Evolutionary conservation across 805 yeast genomes (phyloP).

Genomic region (Soucietia sequanensis): DNA sequence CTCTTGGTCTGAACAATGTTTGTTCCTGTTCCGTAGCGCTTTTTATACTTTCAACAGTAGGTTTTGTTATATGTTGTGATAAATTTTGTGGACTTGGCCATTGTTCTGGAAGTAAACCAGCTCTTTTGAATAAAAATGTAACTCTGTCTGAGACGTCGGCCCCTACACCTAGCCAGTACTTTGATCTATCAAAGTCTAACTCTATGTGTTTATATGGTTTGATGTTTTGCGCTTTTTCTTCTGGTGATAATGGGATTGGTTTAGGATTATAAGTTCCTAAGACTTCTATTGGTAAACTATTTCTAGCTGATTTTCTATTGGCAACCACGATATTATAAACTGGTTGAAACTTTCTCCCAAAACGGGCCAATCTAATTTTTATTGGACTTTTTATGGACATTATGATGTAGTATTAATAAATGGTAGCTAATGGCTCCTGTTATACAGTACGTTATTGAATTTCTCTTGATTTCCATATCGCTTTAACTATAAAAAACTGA

Average conservation of each 20-base stretch:
- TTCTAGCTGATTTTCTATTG: conserved; percentile 72
- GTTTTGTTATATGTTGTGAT: conserved; percentile 30
- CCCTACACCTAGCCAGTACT: conserved; percentile 97
- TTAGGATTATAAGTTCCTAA: conserved; percentile 90
- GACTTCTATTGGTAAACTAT: conserved; percentile 89
- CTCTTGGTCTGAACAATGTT: conserved; percentile 33
- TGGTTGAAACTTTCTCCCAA: conserved; percentile 87
- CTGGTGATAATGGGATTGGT: conserved; percentile 65
- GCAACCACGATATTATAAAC: conserved; percentile 91
- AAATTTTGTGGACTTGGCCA: conserved; percentile 55
- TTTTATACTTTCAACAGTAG: conserved; percentile 24
- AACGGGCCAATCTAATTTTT: conserved; percentile 86
- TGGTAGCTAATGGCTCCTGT: too few species aligned
- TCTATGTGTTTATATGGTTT: conserved; percentile 74
- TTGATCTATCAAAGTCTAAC: conserved; percentile 83
- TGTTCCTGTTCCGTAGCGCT: conserved; percentile 31
- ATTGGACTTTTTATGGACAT: conserved; percentile 62
- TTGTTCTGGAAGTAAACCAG: conserved; percentile 61
- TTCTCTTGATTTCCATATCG: too few species aligned
- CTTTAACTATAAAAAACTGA: too few species aligned
- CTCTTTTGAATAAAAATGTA: conserved; percentile 69
- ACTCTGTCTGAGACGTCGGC: conserved; percentile 91
- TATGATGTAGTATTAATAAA: too few species aligned
- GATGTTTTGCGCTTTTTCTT: conserved; percentile 54
- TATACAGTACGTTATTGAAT: too few species aligned